phyloP scores from a whole-genome alignment of 345 rosid genomes.

The Corymbia maculata region DNA sequence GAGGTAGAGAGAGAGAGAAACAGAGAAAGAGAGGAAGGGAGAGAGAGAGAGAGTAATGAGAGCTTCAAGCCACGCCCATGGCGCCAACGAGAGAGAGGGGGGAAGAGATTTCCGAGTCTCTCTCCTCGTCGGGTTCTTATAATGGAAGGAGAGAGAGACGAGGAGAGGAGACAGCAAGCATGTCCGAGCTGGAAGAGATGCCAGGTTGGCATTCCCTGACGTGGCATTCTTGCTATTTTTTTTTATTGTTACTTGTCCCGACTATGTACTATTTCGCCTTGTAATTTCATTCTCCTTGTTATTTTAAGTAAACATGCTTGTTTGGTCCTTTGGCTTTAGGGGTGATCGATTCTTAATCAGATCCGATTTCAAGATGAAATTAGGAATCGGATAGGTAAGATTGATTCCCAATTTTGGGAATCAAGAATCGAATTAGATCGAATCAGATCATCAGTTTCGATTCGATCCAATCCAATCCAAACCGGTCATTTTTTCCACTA shows the following conservation, averaged over 20 bases:
- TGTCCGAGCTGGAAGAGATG: not conserved
- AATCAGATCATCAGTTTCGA: too few relatives aligned
- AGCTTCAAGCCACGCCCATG: constrained; percentile 1
- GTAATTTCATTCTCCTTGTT: too few relatives aligned
- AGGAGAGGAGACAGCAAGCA: not conserved
- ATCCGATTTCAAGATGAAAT: too few relatives aligned
- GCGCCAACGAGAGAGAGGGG: not conserved
- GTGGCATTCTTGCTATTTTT: not conserved
- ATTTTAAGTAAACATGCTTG: not conserved
- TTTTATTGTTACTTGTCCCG: not conserved
- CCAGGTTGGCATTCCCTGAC: not conserved
- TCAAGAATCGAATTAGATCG: too few relatives aligned
- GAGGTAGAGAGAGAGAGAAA: not conserved
- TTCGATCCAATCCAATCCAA: too few relatives aligned
- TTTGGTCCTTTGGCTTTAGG: not conserved
- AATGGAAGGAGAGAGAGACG: not conserved
- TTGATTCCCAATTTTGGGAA: too few relatives aligned
- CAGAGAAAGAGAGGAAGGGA: not conserved
- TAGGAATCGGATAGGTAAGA: too few relatives aligned
- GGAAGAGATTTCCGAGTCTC: not conserved
- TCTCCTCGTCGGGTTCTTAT: not conserved
- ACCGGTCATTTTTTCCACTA: too few relatives aligned
- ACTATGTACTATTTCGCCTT: not conserved
- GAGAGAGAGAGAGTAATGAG: constrained; percentile 1
- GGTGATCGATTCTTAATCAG: too few relatives aligned